Conservation (phyloP, 495 filamentous ascomycete genomes). For the Cercophora newfieldiana region DNA sequence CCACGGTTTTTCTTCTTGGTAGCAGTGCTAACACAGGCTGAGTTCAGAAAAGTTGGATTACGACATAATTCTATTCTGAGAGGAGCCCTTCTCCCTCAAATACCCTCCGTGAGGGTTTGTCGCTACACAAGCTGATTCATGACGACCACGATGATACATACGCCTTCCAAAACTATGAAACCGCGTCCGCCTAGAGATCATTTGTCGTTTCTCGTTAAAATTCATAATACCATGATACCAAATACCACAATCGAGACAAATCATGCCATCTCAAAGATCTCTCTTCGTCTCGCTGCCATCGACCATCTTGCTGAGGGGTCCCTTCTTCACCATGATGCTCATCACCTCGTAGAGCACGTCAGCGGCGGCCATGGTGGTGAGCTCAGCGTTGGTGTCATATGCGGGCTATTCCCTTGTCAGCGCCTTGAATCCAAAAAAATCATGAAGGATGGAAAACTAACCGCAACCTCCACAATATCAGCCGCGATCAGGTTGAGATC, state of each 20-base stretch:
- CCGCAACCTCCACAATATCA: constrained; percentile 80
- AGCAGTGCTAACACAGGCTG: neutral
- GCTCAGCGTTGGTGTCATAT: constrained; percentile 84
- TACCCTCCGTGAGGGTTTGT: neutral
- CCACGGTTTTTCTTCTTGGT: neutral
- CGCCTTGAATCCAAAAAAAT: too few species aligned
- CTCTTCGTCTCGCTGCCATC: neutral
- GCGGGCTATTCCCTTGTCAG: constrained; percentile 56
- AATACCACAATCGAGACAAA: neutral
- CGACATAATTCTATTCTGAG: constrained; percentile 23
- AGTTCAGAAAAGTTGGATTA: constrained; percentile 20
- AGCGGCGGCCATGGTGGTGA: constrained; percentile 80
- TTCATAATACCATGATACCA: neutral
- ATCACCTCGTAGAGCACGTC: constrained; percentile 84
- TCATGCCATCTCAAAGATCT: constrained; percentile 13
- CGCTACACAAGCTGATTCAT: neutral
- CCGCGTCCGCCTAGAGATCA: constrained; percentile 4
- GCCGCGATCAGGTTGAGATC: constrained; percentile 70
- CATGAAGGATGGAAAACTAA: constrained; percentile 27
- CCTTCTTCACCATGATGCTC: constrained; percentile 76
- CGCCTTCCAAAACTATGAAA: neutral
- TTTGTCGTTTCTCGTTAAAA: neutral
- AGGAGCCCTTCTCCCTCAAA: neutral
- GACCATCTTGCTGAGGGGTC: constrained; percentile 25
- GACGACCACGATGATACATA: constrained; percentile 6